Evolutionary conservation across 1,139 yeast species (phyloP).

Genomic region (Kodamaea arcana): DNA sequence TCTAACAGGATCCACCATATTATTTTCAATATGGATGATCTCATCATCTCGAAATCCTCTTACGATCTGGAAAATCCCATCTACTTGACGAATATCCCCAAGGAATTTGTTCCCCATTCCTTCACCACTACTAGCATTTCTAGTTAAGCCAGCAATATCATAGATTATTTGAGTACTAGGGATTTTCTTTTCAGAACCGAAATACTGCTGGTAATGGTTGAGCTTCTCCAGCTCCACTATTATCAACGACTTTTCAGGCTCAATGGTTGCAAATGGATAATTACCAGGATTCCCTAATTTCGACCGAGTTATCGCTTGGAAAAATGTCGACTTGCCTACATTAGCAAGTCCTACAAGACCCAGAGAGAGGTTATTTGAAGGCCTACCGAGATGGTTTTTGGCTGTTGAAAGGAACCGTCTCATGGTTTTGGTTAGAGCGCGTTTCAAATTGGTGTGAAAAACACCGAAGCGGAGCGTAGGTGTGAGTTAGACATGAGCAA

Average conservation of each 20-base stretch:
- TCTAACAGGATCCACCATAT: slow-evolving; percentile 60
- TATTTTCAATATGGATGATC: slow-evolving; percentile 64
- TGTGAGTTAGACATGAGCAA: no score
- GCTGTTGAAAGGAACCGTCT: slow-evolving; percentile 1
- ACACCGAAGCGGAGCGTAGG: no score
- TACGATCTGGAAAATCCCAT: slow-evolving; percentile 69
- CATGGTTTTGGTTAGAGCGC: no score
- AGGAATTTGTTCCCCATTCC: slow-evolving; percentile 74
- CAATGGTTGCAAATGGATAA: slow-evolving; percentile 77
- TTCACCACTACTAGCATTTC: slow-evolving; percentile 72
- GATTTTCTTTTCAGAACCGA: slow-evolving; percentile 47
- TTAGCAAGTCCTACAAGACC: slow-evolving; percentile 73
- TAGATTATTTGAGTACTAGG: slow-evolving; percentile 58
- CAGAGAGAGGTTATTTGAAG: slow-evolving; percentile 51
- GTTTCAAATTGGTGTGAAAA: no score
- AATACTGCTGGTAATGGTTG: slow-evolving; percentile 41
- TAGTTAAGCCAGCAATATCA: slow-evolving; percentile 73
- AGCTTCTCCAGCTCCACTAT: slow-evolving; percentile 52
- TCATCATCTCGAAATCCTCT: slow-evolving; percentile 67
- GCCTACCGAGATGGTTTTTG: slow-evolving; percentile 20
- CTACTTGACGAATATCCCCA: slow-evolving; percentile 68
- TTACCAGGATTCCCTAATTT: slow-evolving; percentile 72
- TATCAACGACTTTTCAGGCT: slow-evolving; percentile 64
- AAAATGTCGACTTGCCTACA: slow-evolving; percentile 68
- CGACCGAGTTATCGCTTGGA: slow-evolving; percentile 68